phyloP scores from a whole-genome alignment of 1,139 yeast genomes.

The Blastobotrys elegans region DNA sequence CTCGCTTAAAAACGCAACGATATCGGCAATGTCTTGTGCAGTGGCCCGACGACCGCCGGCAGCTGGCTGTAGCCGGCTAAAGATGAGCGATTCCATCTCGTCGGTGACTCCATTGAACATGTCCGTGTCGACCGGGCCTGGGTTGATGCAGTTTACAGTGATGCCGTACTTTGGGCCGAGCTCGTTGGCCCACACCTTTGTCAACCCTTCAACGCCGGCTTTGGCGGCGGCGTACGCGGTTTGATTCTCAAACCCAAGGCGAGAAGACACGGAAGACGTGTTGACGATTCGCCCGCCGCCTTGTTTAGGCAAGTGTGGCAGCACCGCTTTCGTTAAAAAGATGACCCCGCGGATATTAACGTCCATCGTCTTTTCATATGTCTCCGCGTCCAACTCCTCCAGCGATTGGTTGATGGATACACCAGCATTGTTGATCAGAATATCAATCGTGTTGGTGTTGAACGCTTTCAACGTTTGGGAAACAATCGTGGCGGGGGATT shows the following conservation, averaged over 20 bases:
- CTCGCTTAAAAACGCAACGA: constrained; percentile 12
- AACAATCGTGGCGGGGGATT: constrained; percentile 13
- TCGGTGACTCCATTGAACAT: constrained; percentile 14
- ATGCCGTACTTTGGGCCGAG: constrained; percentile 29
- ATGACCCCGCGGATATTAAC: constrained; percentile 25
- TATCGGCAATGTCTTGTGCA: constrained; percentile 15
- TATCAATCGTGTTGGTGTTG: constrained; percentile 43
- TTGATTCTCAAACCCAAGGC: constrained; percentile 47
- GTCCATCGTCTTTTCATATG: constrained; percentile 18
- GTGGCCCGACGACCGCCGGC: constrained; percentile 9
- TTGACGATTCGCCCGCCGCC: constrained; percentile 41
- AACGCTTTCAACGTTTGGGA: constrained; percentile 20
- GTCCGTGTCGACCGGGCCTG: constrained; percentile 22
- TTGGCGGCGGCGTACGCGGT: constrained; percentile 63
- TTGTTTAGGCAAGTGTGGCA: constrained; percentile 18
- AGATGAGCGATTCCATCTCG: constrained; percentile 11
- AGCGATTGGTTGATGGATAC: constrained; percentile 29
- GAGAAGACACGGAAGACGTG: constrained; percentile 56
- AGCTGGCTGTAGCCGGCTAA: constrained; percentile 6
- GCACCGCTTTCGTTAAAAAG: constrained; percentile 23
- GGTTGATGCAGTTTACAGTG: constrained; percentile 34
- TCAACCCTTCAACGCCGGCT: constrained; percentile 58
- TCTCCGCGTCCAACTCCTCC: constrained; percentile 14
- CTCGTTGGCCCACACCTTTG: constrained; percentile 51
- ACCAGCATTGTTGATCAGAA: constrained; percentile 78